Evolutionary conservation across 768 basidiomycete species (phyloP), one percentile per base, ranked within the genome.

Genomic region (Mycena galopus): DNA sequence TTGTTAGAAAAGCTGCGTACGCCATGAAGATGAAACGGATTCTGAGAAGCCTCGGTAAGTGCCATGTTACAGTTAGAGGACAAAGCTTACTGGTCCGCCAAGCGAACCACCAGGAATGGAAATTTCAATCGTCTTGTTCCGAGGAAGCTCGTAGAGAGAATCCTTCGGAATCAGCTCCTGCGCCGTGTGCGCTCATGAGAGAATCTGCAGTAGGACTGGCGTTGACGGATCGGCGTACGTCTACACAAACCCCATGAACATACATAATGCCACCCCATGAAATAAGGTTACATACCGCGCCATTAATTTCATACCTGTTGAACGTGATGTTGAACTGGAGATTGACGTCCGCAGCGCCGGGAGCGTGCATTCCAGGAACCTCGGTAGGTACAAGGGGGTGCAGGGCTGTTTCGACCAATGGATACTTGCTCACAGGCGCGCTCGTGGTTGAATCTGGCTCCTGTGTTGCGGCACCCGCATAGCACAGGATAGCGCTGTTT

Each of bases 141-240:
- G 61, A 14, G 60, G 47, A 6, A 74, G 69, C 17, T 25, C 33
- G 33, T 58, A 67, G 1, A 74, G 17, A 25, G 78, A 73, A 29
- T 79, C 79, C 14, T 73, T 57, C 0, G 77, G 69, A 2, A 78
- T 73, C 23, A 85, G 73, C 2, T 76, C 77, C 25, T 77, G 66
- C 0, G 83, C 76, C 17, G 72, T 67, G 32, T 75, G 76, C 25
- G 73, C 77, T 12, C 84, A 83, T 30, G 77, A 79, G 23, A 83
- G 27, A 33, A 74, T 74, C 59, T 74, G 73, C 25, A 74, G 65
- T 17, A 74, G 23, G 1, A 74, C 65, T 12, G 32, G 73, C 19
- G 30, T 53, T 0, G 39, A 71, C 7, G 73, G 73, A 10, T 53
- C 33, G 2, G 30, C 21, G 37, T 63, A 74, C 11, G 25, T 30